A percentile compares a stretch with the other conserved stretches of the same genome.
Conservation (phyloP, 129 eudicot genomes). For the Flaveria ramosissima region DNA sequence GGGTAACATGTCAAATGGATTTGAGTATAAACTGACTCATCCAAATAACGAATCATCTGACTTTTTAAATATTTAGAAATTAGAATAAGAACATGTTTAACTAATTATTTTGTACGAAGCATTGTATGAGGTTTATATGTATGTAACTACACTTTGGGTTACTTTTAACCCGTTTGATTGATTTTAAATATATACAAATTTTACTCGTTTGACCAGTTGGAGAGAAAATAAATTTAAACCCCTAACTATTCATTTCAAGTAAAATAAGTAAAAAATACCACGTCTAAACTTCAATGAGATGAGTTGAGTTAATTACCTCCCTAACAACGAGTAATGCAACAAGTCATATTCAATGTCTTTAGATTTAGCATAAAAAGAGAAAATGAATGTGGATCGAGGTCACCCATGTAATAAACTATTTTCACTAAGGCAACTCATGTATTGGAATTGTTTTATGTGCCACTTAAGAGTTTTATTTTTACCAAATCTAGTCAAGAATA, state of each 20-base stretch:
- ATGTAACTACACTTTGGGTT: too few relatives aligned
- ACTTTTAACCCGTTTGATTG: too few relatives aligned
- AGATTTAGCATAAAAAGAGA: neutral
- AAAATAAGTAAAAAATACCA: neutral
- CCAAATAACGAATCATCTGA: neutral
- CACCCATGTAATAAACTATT: neutral
- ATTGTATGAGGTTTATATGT: too few relatives aligned
- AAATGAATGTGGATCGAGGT: neutral
- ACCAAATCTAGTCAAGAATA: neutral
- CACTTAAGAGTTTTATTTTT: neutral
- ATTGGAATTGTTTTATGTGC: neutral
- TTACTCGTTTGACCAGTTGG: neutral
- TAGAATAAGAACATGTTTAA: neutral
- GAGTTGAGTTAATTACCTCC: conserved; percentile 43
- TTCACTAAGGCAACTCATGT: neutral
- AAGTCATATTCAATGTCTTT: conserved; percentile 18
- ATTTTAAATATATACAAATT: neutral
- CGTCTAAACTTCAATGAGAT: neutral
- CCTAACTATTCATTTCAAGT: neutral
- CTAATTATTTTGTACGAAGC: neutral
- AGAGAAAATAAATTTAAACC: neutral
- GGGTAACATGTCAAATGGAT: neutral
- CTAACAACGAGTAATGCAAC: conserved; percentile 37
- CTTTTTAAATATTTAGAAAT: neutral
- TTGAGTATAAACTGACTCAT: neutral